These are phyloP conservation scores for Colletotrichum tamarilloi DNA, from an alignment of 2,329 filamentous ascomycete species.

Conservation along the genomic window DNA sequence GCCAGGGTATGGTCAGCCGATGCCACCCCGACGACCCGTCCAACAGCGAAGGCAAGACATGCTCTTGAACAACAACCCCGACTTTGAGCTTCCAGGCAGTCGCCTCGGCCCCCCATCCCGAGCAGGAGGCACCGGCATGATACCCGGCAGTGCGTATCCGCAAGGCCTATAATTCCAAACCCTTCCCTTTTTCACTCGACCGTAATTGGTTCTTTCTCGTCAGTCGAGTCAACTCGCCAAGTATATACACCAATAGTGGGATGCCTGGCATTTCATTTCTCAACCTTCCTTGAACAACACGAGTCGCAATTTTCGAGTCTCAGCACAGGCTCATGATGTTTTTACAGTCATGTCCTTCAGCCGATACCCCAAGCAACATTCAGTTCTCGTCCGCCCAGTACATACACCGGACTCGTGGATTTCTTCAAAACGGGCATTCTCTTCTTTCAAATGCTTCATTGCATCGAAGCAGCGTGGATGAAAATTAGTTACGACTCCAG, in stretches of 20 bases:
- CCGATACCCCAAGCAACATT: constrained; percentile 32
- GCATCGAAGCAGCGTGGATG: constrained; percentile 23
- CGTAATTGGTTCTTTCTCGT: constrained; percentile 23
- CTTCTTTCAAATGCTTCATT: constrained; percentile 27
- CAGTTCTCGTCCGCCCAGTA: constrained; percentile 32
- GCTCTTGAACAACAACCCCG: constrained; percentile 82
- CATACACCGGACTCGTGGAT: constrained; percentile 33
- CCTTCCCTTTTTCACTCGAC: constrained; percentile 9
- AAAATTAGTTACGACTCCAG: constrained; percentile 10
- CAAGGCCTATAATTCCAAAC: constrained; percentile 41
- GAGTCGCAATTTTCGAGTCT: constrained; percentile 31
- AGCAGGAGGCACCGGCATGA: constrained; percentile 54
- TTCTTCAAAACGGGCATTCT: constrained; percentile 25
- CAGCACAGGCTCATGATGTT: constrained; percentile 31
- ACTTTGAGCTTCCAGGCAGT: constrained; percentile 77
- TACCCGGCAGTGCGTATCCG: constrained; percentile 66
- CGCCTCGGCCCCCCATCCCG: constrained; percentile 43
- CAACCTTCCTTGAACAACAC: constrained; percentile 30
- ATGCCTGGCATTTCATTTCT: constrained; percentile 33
- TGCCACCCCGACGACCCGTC: constrained; percentile 51
- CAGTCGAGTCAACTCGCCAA: constrained; percentile 28
- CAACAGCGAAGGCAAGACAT: constrained; percentile 74
- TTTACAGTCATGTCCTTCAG: constrained; percentile 30
- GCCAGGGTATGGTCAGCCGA: constrained; percentile 55
- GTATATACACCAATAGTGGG: constrained; percentile 26